Evolutionary conservation across 2,329 filamentous ascomycete genomes (phyloP).

Genomic region (Fusarium transvaalense): DNA sequence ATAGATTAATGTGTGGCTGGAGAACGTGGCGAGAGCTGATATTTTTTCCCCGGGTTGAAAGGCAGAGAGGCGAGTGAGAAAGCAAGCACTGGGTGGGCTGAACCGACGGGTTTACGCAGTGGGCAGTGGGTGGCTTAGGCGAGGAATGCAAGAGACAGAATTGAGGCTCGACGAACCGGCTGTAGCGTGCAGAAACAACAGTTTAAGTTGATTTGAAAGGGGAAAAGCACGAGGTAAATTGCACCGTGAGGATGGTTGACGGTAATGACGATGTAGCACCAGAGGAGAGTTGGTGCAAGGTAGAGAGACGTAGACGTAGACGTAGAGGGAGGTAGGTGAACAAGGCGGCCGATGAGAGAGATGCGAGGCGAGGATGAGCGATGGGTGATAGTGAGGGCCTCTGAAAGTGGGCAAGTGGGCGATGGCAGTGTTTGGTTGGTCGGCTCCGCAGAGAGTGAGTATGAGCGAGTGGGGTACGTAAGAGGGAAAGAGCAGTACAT

Average conservation of each 20-base stretch:
- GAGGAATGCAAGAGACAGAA: conserved; percentile 37
- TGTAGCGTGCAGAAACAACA: conserved; percentile 24
- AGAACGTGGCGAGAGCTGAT: conserved; percentile 60
- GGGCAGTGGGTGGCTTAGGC: conserved; percentile 44
- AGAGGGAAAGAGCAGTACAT: conserved; percentile 39
- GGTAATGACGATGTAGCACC: conserved; percentile 40
- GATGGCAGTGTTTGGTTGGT: conserved; percentile 12
- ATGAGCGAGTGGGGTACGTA: conserved; percentile 38
- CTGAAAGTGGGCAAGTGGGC: conserved; percentile 42
- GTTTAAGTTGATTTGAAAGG: conserved; percentile 26
- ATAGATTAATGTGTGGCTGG: conserved; percentile 57
- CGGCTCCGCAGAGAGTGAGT: conserved; percentile 7
- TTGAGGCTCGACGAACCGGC: conserved; percentile 40
- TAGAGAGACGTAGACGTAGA: conserved; percentile 27
- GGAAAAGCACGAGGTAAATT: conserved; percentile 20
- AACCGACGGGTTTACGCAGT: conserved; percentile 35
- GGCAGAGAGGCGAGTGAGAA: conserved; percentile 42
- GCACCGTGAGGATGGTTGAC: conserved; percentile 32
- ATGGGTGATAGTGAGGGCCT: conserved; percentile 44
- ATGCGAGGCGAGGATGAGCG: conserved; percentile 45
- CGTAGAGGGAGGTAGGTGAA: conserved; percentile 36
- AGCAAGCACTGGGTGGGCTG: conserved; percentile 39
- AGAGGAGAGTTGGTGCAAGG: conserved; percentile 38
- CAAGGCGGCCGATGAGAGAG: conserved; percentile 44
- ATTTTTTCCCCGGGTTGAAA: conserved; percentile 45